phyloP scores from a whole-genome alignment of 805 yeast species.

The Zygosaccharomyces gambellarensis region DNA sequence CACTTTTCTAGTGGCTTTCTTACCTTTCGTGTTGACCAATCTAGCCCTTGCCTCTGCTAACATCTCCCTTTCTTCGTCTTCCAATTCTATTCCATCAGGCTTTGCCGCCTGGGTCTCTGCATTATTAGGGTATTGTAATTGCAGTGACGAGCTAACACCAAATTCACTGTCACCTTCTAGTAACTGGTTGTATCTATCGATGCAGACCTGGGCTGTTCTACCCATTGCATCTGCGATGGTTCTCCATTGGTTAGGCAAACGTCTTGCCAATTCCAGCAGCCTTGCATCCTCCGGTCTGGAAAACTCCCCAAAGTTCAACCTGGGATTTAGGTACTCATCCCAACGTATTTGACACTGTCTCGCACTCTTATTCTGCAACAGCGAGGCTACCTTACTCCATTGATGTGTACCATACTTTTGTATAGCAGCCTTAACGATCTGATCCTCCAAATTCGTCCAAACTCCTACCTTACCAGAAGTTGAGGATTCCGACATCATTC shows the following conservation, averaged over 20 bases:
- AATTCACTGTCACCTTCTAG: conserved; percentile 31
- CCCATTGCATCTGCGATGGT: conserved; percentile 78
- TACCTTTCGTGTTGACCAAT: conserved; percentile 87
- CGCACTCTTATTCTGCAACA: conserved; percentile 79
- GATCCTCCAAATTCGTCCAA: conserved; percentile 85
- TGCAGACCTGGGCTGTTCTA: conserved; percentile 80
- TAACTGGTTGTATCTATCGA: conserved; percentile 75
- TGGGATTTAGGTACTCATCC: conserved; percentile 83
- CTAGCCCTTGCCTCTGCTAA: conserved; percentile 91
- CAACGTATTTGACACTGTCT: conserved; percentile 90
- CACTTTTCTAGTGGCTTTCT: conserved; percentile 85
- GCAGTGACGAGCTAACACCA: conserved; percentile 37
- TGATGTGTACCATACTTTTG: conserved; percentile 91
- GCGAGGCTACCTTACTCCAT: conserved; percentile 89
- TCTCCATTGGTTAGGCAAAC: conserved; percentile 92
- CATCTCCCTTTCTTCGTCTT: conserved; percentile 89
- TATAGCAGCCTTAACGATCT: conserved; percentile 83
- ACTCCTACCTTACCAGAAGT: conserved; percentile 80
- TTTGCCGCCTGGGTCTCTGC: conserved; percentile 77
- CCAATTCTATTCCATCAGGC: conserved; percentile 75
- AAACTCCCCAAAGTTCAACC: conserved; percentile 63
- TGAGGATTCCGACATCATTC: conserved; percentile 43
- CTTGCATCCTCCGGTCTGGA: conserved; percentile 69
- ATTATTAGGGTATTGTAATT: conserved; percentile 41
- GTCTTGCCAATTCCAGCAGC: conserved; percentile 57